These are phyloP conservation scores for Zygosaccharomyces gambellarensis DNA, from an alignment of 805 yeast species.

Conservation along the genomic window DNA sequence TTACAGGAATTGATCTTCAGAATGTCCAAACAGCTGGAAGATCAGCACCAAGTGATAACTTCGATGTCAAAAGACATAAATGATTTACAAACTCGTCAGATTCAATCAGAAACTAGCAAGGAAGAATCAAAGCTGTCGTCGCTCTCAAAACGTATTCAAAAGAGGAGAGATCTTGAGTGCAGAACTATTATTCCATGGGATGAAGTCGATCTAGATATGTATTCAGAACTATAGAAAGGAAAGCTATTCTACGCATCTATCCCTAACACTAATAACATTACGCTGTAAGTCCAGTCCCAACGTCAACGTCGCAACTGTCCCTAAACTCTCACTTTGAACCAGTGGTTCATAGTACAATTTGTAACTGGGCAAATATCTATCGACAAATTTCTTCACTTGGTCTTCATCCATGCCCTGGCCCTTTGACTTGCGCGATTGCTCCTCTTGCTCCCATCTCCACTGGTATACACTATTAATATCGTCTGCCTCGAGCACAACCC, in stretches of 20 bases:
- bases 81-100: conserved; percentile 14
- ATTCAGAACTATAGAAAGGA: conserved; percentile 7
- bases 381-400: conserved; percentile 63
- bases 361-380: conserved; percentile 84
- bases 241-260: conserved; percentile 12
- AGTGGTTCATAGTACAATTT: conserved; percentile 56
- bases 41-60: conserved; percentile 16
- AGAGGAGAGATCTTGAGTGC: conserved; percentile 9
- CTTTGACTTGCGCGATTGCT: conserved; percentile 23
- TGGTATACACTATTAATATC: conserved; percentile 56
- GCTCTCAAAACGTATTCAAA: conserved; percentile 5
- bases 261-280: conserved; percentile 14
- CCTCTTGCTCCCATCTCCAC: conserved; percentile 71
- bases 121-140: background rate
- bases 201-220: conserved; percentile 17
- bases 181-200: conserved; percentile 33
- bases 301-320: conserved; percentile 30
- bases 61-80: conserved; percentile 22
- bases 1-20: conserved; percentile 11
- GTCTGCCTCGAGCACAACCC: conserved; percentile 58
- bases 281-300: conserved; percentile 30
- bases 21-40: conserved; percentile 18
- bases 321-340: conserved; percentile 29
- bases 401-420: conserved; percentile 81
- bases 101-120: conserved; percentile 10